Conservation (phyloP, 257 asterid genomes). For the Forsythia suspensa region DNA sequence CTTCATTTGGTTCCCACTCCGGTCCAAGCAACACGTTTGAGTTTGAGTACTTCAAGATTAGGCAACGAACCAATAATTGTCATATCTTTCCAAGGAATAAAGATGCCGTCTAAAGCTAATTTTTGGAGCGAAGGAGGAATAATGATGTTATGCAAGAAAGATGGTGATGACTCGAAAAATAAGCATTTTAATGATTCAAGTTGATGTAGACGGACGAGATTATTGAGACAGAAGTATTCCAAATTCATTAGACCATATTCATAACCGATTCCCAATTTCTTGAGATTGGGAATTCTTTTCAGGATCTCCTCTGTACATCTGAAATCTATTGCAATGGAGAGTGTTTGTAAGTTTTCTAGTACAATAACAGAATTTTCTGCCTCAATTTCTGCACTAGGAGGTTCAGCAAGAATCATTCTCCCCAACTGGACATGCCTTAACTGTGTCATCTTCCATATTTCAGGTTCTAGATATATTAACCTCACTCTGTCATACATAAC, state of each 20-base stretch:
- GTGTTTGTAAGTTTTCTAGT: neutral
- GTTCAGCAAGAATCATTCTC: no score
- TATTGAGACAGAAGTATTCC: neutral
- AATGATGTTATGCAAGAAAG: no score
- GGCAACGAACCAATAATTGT: no score
- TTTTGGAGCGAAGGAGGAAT: no score
- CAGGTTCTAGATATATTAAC: neutral
- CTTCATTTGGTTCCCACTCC: no score
- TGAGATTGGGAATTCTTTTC: slow-evolving; percentile 8
- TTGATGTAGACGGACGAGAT: neutral
- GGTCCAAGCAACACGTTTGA: no score
- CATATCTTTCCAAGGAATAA: no score
- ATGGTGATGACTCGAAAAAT: no score
- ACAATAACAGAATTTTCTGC: neutral
- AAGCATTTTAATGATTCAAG: neutral
- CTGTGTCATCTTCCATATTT: slow-evolving; percentile 9
- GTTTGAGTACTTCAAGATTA: no score
- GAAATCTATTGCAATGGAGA: neutral
- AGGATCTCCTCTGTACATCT: neutral
- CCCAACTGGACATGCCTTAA: slow-evolving; percentile 13
- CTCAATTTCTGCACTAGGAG: neutral
- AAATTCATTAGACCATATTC: neutral
- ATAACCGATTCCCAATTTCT: neutral
- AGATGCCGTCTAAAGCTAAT: no score
- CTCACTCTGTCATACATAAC: no score